phyloP scores from a whole-genome alignment of 2,329 filamentous ascomycete genomes.

The Aureobasidium melanogenum region DNA sequence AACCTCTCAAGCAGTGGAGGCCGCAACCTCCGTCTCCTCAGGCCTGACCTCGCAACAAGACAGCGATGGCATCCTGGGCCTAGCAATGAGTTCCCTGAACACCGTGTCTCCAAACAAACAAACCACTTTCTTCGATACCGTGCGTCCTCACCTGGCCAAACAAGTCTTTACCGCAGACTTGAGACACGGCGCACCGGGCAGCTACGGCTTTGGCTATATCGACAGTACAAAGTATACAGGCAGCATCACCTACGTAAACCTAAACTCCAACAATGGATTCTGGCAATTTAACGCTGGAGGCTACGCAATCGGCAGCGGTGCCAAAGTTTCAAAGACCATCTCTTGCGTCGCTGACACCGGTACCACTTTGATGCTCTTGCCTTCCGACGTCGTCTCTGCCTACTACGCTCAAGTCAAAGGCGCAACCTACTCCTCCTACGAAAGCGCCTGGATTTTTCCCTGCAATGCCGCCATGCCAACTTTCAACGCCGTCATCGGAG shows the following conservation, averaged over 20 bases:
- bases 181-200: slow-evolving; percentile 43
- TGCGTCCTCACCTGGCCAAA: slow-evolving; percentile 40
- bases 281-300: slow-evolving; percentile 53
- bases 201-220: slow-evolving; percentile 52
- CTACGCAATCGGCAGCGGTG: slow-evolving; percentile 44
- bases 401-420: slow-evolving; percentile 33
- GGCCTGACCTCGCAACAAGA: slow-evolving; percentile 42
- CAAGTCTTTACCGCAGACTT: slow-evolving; percentile 51
- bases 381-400: slow-evolving; percentile 33
- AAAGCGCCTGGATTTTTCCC: slow-evolving; percentile 34
- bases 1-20: slow-evolving; percentile 55
- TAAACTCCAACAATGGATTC: slow-evolving; percentile 51
- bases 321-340: slow-evolving; percentile 33
- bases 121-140: slow-evolving; percentile 52
- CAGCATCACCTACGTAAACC: slow-evolving; percentile 45
- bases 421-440: slow-evolving; percentile 27
- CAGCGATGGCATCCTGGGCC: slow-evolving; percentile 52
- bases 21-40: slow-evolving; percentile 50
- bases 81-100: slow-evolving; percentile 53
- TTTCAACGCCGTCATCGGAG: slow-evolving; percentile 44
- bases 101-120: slow-evolving; percentile 42
- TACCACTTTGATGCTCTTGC: slow-evolving; percentile 54
- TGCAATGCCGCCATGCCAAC: slow-evolving; percentile 30
- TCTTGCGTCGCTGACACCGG: slow-evolving; percentile 60
- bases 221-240: slow-evolving; percentile 51